phyloP scores from a whole-genome alignment of 108 stramenopile genomes.

The Nitzschia sp. region DNA sequence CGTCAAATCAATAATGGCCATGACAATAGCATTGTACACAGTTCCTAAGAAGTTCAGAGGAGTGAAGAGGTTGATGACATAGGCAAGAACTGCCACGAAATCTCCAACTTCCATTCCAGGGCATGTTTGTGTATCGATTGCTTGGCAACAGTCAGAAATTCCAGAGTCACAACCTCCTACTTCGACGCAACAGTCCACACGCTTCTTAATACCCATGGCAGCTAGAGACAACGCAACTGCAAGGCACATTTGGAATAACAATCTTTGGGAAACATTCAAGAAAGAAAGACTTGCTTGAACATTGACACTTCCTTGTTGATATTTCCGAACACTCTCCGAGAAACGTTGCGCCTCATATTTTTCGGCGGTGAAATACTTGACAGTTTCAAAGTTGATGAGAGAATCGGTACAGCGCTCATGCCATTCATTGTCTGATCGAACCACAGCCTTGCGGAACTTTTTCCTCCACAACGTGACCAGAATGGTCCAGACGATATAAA shows the following conservation, averaged over 20 bases:
- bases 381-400: constrained; percentile 95
- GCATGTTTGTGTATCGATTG: constrained; percentile 44
- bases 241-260: constrained; percentile 83
- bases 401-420: constrained; percentile 91
- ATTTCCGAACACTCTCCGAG: constrained; percentile 64
- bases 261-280: constrained; percentile 88
- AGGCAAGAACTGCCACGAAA: constrained; percentile 92
- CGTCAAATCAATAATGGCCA: constrained; percentile 89
- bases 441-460: constrained; percentile 90
- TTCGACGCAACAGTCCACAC: constrained; percentile 61
- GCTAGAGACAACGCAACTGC: constrained; percentile 73
- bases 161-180: constrained; percentile 61
- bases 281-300: constrained; percentile 85
- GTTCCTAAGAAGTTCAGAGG: constrained; percentile 94
- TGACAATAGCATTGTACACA: constrained; percentile 88
- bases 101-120: constrained; percentile 90
- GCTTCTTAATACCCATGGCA: constrained; percentile 54
- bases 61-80: constrained; percentile 86
- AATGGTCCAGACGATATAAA: constrained; percentile 90
- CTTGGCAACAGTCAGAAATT: constrained; percentile 63
- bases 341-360: constrained; percentile 82
- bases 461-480: constrained; percentile 92
- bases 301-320: constrained; percentile 74
- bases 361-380: constrained; percentile 97
- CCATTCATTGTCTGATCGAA: constrained; percentile 88